phyloP scores from a whole-genome alignment of 2,329 filamentous ascomycete genomes.

The Lasiodiplodia theobromae region DNA sequence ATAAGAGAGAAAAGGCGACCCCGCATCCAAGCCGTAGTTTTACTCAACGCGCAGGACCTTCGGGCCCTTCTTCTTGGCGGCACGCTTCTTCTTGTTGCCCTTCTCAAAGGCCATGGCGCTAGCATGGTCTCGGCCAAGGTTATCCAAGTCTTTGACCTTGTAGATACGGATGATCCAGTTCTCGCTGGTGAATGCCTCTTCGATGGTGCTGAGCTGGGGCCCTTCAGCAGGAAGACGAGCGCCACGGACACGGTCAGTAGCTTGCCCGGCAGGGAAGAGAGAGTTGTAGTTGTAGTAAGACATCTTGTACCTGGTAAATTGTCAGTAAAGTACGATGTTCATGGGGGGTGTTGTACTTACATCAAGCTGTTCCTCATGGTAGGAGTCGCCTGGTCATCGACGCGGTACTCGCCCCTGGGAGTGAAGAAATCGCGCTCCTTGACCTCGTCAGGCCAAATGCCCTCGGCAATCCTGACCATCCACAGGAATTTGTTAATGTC shows the following conservation, averaged over 20 bases:
- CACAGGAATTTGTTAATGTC: slow-evolving; percentile 99
- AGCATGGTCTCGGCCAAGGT: slow-evolving; percentile 87
- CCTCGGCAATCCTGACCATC: slow-evolving; percentile 99
- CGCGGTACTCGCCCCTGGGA: slow-evolving; percentile 87
- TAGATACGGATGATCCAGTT: slow-evolving; percentile 99
- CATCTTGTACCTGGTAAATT: slow-evolving; percentile 90
- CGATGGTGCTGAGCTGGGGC: slow-evolving; percentile 84
- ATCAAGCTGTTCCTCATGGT: slow-evolving; percentile 99
- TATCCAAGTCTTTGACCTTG: slow-evolving; percentile 99
- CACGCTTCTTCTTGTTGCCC: slow-evolving; percentile 85
- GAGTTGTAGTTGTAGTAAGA: slow-evolving; percentile 97
- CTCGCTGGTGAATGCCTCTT: slow-evolving; percentile 98
- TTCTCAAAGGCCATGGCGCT: slow-evolving; percentile 73
- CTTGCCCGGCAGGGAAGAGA: slow-evolving; percentile 91
- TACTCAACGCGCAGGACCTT: slow-evolving; percentile 77
- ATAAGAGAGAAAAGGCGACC: slow-evolving; percentile 5
- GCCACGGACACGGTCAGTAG: slow-evolving; percentile 86
- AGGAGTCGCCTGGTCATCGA: slow-evolving; percentile 90
- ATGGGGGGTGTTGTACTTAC: slow-evolving; percentile 62
- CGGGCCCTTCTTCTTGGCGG: slow-evolving; percentile 73
- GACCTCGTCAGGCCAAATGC: slow-evolving; percentile 99
- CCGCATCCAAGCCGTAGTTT: slow-evolving; percentile 31
- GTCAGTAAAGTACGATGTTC: slow-evolving; percentile 37
- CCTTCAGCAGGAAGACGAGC: slow-evolving; percentile 81
- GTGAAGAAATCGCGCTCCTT: slow-evolving; percentile 98